phyloP scores from a whole-genome alignment of 768 basidiomycete genomes.

The Calvatia gigantea region DNA sequence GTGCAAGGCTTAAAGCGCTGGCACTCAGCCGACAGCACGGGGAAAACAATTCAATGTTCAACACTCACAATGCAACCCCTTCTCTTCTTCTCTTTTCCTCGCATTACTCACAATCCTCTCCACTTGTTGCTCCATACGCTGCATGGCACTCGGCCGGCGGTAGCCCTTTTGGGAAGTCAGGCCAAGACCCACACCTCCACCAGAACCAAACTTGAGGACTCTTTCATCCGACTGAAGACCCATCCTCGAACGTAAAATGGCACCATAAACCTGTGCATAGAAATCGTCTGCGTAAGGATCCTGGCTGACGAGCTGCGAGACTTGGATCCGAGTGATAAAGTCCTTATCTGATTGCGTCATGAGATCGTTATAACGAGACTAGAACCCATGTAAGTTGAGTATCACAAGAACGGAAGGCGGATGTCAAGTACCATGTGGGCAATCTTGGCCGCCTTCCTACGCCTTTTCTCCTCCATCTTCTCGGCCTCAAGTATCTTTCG shows the following conservation, averaged over 20 bases:
- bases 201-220: slow-evolving; percentile 81
- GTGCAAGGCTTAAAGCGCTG: slow-evolving; percentile 46
- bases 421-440: slow-evolving; percentile 69
- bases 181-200: slow-evolving; percentile 84
- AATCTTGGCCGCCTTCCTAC: slow-evolving; percentile 81
- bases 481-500: slow-evolving; percentile 91
- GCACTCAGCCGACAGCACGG: neutral
- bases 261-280: slow-evolving; percentile 94
- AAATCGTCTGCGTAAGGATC: slow-evolving; percentile 99
- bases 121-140: slow-evolving; percentile 92
- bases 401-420: neutral
- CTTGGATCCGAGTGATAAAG: slow-evolving; percentile 98
- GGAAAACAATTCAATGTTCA: neutral
- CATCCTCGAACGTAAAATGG: slow-evolving; percentile 75
- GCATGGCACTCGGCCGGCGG: slow-evolving; percentile 81
- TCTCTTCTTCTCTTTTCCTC: slow-evolving; percentile 81
- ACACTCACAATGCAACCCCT: slow-evolving; percentile 57
- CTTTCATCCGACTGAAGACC: slow-evolving; percentile 73
- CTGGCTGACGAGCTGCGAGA: slow-evolving; percentile 94
- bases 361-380: slow-evolving; percentile 91
- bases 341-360: slow-evolving; percentile 99
- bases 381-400: slow-evolving; percentile 21
- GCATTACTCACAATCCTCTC: slow-evolving; percentile 95
- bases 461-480: slow-evolving; percentile 79
- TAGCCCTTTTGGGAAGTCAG: slow-evolving; percentile 63